Conservation (phyloP, 2,329 filamentous ascomycete genomes). For the Colletotrichum orbiculare region DNA sequence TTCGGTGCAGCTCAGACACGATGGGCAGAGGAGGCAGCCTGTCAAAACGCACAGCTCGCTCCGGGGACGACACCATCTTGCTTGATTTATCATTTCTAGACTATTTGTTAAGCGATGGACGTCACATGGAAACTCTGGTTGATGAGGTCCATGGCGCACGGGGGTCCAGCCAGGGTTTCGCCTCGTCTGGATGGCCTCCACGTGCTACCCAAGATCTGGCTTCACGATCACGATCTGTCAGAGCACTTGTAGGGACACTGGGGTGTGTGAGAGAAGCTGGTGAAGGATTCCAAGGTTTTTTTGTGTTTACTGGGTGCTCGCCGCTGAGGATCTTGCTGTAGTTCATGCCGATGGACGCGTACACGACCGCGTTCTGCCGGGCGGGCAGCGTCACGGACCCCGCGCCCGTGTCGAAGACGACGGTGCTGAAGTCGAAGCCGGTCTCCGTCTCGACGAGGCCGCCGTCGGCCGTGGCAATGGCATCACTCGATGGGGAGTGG, state of each 20-base stretch:
- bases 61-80: not conserved
- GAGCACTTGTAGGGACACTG: not conserved
- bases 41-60: not conserved
- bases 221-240: not conserved
- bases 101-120: not conserved
- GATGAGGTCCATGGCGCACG: constrained; percentile 9
- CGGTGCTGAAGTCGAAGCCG: constrained; percentile 21
- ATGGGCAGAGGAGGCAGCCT: not conserved
- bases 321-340: constrained; percentile 44
- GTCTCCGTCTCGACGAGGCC: constrained; percentile 5
- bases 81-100: not conserved
- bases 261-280: not conserved
- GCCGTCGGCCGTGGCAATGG: not conserved
- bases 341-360: constrained; percentile 50
- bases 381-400: constrained; percentile 42
- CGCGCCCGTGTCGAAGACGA: constrained; percentile 49
- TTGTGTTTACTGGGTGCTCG: constrained; percentile 30
- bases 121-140: constrained; percentile 18
- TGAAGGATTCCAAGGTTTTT: not conserved
- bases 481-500: too few relatives aligned
- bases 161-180: not conserved
- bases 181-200: constrained; percentile 8
- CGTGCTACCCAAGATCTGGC: constrained; percentile 23
- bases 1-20: too few relatives aligned
- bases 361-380: constrained; percentile 42